Conservation (phyloP, 2,329 filamentous ascomycete genomes). For the Raffaelea ambrosiae region DNA sequence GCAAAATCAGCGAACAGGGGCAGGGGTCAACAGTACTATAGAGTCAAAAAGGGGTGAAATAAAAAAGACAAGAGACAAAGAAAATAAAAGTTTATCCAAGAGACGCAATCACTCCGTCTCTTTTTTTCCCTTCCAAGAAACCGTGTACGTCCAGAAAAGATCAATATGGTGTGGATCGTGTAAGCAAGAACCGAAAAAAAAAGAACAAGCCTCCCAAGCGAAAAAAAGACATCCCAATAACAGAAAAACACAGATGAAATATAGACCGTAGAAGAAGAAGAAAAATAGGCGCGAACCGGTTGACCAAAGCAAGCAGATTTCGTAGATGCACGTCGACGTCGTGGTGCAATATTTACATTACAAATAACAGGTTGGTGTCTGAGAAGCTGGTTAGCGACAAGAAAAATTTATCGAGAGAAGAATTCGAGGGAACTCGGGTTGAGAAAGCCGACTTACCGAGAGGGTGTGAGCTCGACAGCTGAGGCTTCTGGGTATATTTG, state of each 20-base stretch:
- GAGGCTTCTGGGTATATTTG: conserved; percentile 90
- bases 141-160: conserved; percentile 1
- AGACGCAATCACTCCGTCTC: conserved; percentile 5
- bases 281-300: background rate
- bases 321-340: background rate
- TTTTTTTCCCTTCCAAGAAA: conserved; percentile 7
- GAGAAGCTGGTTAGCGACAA: conserved; percentile 16
- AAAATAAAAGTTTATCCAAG: background rate
- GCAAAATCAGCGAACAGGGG: background rate
- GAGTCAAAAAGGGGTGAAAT: background rate
- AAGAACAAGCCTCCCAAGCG: background rate
- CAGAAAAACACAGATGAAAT: background rate
- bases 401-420: conserved; percentile 4
- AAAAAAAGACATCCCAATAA: background rate
- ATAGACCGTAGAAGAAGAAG: background rate
- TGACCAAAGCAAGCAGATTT: background rate
- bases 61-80: background rate
- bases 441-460: too few species aligned
- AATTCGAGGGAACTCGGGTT: background rate
- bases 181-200: too few species aligned
- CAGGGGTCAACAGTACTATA: background rate
- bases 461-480: conserved; percentile 94
- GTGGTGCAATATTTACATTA: conserved; percentile 38
- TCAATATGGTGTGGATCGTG: background rate
- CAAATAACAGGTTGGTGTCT: conserved; percentile 57